Percentiles rank a stretch among this genome's conserved stretches.
Evolutionary conservation across 139 green algal genomes (phyloP).

Genomic region (Chlamydomonas incerta): DNA sequence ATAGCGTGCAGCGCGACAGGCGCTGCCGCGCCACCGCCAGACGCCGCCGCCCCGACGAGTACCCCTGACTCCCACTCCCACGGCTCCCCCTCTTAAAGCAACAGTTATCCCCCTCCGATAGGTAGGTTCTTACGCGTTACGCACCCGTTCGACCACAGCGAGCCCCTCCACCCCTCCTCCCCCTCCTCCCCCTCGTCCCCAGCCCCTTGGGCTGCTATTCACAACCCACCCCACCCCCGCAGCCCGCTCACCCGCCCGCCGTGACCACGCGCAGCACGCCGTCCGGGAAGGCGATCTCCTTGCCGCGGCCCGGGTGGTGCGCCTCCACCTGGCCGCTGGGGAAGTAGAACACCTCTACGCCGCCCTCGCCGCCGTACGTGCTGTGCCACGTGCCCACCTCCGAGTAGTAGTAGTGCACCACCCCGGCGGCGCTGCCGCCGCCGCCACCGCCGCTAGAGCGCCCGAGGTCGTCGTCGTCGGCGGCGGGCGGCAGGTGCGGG

Average conservation of each 20-base stretch:
- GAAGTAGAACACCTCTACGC: conserved; percentile 92
- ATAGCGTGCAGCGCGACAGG: too few species aligned
- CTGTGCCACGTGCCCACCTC: conserved; percentile 71
- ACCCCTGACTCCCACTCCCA: too few species aligned
- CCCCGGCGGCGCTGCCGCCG: not conserved
- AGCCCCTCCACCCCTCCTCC: too few species aligned
- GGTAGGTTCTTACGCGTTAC: too few species aligned
- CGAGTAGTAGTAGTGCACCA: conserved; percentile 47
- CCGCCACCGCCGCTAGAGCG: not conserved
- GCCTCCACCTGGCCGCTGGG: conserved; percentile 80
- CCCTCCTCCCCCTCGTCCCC: not conserved
- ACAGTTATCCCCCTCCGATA: too few species aligned
- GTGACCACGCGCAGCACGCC: conserved; percentile 52
- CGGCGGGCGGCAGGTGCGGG: not conserved
- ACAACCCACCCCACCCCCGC: not conserved
- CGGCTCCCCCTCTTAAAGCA: too few species aligned
- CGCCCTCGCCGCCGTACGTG: conserved; percentile 66
- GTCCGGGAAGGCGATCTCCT: conserved; percentile 84
- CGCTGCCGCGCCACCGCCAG: too few species aligned
- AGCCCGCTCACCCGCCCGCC: conserved; percentile 26
- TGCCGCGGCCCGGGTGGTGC: conserved; percentile 74
- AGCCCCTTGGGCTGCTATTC: not conserved
- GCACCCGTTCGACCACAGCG: too few species aligned
- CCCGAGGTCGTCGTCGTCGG: conserved; percentile 7
- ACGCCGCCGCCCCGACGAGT: too few species aligned